phyloP scores from a whole-genome alignment of 352 stramenopile genomes.

The Phytophthora melonis region DNA sequence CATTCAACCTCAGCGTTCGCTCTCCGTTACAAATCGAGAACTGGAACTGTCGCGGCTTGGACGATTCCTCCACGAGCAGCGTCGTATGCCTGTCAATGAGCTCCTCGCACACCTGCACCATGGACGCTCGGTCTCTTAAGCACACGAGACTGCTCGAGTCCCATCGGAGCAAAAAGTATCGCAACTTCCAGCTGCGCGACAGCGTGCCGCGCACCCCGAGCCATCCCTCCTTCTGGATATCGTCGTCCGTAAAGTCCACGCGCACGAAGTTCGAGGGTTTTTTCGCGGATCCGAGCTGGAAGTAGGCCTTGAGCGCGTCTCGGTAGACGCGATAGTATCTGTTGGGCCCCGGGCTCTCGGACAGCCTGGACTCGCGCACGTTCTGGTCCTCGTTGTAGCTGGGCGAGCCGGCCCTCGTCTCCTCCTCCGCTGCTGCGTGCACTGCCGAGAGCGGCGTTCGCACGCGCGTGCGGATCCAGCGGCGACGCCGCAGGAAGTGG shows the following conservation, averaged over 20 bases:
- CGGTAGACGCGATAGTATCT: conserved; percentile 80
- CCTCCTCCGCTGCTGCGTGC: conserved; percentile 5
- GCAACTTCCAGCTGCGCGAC: conserved; percentile 87
- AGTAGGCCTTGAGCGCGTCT: conserved; percentile 71
- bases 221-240: conserved; percentile 84
- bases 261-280: conserved; percentile 57
- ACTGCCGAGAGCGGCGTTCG: conserved; percentile 49
- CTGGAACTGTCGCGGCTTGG: conserved; percentile 79
- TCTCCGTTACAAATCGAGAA: conserved; percentile 84
- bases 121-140: conserved; percentile 74
- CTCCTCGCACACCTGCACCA: conserved; percentile 76
- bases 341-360: conserved; percentile 2
- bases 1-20: conserved; percentile 76
- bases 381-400: conserved; percentile 7
- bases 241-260: conserved; percentile 73
- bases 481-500: conserved; percentile 77
- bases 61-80: conserved; percentile 64
- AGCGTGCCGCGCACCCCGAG: conserved; percentile 70
- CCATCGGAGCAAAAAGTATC: conserved; percentile 79
- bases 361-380: conserved; percentile 9
- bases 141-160: conserved; percentile 82
- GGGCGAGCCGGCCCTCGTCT: neutral
- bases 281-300: conserved; percentile 57
- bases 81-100: conserved; percentile 84
- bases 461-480: conserved; percentile 86